A percentile compares a stretch with the other conserved stretches of the same genome.
Conservation (phyloP, 345 rosid genomes). For the Arabidopsis suecica region DNA sequence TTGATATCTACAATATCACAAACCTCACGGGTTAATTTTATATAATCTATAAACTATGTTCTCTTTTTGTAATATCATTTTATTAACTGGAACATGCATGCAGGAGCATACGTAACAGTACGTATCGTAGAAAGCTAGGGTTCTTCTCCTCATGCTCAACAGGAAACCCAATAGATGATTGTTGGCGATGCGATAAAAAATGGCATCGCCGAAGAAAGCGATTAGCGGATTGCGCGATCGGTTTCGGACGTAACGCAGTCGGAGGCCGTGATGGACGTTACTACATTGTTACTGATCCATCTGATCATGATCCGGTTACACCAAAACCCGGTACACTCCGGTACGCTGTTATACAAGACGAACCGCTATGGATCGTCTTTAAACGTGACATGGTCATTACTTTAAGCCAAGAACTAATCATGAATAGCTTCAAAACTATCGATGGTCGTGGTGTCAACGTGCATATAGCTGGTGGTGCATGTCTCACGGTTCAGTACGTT, state of each 20-base stretch:
- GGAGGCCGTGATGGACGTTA: conserved; percentile 77
- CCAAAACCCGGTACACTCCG: conserved; percentile 78
- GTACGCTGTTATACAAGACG: conserved; percentile 69
- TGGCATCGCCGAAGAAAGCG: conserved; percentile 61
- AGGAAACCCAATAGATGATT: conserved; percentile 79
- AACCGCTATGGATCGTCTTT: conserved; percentile 78
- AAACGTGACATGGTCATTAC: conserved; percentile 73
- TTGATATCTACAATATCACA: neutral
- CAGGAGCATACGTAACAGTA: conserved; percentile 76
- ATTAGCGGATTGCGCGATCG: conserved; percentile 66
- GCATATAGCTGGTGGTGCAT: conserved; percentile 59
- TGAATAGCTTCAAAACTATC: conserved; percentile 82
- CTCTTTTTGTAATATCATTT: neutral
- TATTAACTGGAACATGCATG: neutral
- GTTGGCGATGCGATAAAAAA: conserved; percentile 71
- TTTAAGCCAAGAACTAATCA: conserved; percentile 68
- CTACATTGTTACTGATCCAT: conserved; percentile 59
- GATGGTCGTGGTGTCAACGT: conserved; percentile 69
- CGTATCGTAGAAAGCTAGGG: conserved; percentile 64
- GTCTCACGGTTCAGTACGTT: conserved; percentile 67
- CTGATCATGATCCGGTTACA: conserved; percentile 61
- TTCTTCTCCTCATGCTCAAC: conserved; percentile 54
- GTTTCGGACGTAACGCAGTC: conserved; percentile 72
- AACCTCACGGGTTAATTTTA: neutral
- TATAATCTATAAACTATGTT: neutral